Conservation (phyloP, 192 early-diverging fungal species). For the Coemansia sp. region DNA sequence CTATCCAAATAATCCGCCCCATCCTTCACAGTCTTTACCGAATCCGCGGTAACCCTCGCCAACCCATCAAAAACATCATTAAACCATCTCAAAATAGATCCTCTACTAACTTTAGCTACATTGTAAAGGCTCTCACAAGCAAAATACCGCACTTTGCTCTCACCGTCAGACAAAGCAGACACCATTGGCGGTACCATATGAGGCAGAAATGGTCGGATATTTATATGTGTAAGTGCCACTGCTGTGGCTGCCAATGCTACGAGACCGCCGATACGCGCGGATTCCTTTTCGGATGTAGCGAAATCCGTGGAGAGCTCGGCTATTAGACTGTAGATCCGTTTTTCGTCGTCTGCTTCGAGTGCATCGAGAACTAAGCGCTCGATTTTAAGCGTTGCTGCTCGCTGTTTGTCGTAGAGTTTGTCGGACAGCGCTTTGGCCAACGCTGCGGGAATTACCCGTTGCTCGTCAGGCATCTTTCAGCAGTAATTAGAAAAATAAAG, state of each 20-base stretch:
- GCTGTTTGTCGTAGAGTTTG: constrained; percentile 93
- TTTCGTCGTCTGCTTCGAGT: constrained; percentile 55
- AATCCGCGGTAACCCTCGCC: constrained; percentile 82
- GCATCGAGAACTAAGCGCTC: constrained; percentile 79
- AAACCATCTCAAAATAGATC: constrained; percentile 85
- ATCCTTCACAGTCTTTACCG: constrained; percentile 88
- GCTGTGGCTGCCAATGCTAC: constrained; percentile 87
- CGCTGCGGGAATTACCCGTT: constrained; percentile 35
- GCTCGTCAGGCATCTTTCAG: neutral
- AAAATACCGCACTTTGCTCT: constrained; percentile 94
- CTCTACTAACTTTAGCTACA: constrained; percentile 92
- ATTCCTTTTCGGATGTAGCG: constrained; percentile 81
- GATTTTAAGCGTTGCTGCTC: constrained; percentile 86
- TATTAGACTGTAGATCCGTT: constrained; percentile 71
- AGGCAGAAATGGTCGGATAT: constrained; percentile 65
- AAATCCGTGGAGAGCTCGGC: constrained; percentile 81
- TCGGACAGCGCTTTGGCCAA: constrained; percentile 79
- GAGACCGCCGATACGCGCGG: constrained; percentile 89
- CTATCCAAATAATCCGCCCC: constrained; percentile 93
- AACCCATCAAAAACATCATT: constrained; percentile 98
- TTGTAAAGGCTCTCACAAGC: constrained; percentile 99
- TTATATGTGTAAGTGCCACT: constrained; percentile 81
- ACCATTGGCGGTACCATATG: constrained; percentile 93
- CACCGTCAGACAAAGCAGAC: constrained; percentile 87
- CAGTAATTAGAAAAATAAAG: neutral